phyloP scores from a whole-genome alignment of 345 rosid genomes.

The Citrus reticulata region DNA sequence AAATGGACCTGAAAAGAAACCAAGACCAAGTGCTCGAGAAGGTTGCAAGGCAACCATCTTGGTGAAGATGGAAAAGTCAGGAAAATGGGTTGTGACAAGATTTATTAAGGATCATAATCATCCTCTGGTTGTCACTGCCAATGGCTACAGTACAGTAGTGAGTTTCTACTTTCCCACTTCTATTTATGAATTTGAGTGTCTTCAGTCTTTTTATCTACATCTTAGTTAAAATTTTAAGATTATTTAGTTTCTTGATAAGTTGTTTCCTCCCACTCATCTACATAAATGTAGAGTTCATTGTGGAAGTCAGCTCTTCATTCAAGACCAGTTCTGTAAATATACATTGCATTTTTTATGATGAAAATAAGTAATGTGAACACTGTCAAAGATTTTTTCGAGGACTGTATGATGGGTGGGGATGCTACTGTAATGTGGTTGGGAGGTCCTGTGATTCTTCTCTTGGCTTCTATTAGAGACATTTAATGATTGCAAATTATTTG shows the following conservation, averaged over 20 bases:
- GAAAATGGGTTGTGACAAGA: conserved; percentile 82
- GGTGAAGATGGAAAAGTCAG: conserved; percentile 73
- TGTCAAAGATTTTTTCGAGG: background rate
- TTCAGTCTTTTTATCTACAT: background rate
- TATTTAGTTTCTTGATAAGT: conserved; percentile 1
- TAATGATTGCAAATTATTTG: background rate
- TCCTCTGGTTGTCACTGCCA: conserved; percentile 47
- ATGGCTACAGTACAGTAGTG: conserved; percentile 48
- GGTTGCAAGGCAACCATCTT: conserved; percentile 83
- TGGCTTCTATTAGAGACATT: background rate
- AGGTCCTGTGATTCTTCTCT: background rate
- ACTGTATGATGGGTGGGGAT: background rate
- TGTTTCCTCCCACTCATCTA: background rate
- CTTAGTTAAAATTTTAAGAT: background rate
- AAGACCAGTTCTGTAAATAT: background rate
- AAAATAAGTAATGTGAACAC: background rate
- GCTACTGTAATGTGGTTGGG: background rate
- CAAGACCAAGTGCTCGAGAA: conserved; percentile 64
- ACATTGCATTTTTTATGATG: background rate
- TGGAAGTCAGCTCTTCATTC: background rate
- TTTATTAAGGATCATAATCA: conserved; percentile 77
- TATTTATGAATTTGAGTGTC: background rate
- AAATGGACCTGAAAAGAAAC: conserved; percentile 49
- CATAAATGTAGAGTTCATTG: background rate
- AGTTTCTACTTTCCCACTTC: conserved; percentile 20